Conservation (phyloP, 1,284 basidiomycete species). For the Trichosporon inkin region DNA sequence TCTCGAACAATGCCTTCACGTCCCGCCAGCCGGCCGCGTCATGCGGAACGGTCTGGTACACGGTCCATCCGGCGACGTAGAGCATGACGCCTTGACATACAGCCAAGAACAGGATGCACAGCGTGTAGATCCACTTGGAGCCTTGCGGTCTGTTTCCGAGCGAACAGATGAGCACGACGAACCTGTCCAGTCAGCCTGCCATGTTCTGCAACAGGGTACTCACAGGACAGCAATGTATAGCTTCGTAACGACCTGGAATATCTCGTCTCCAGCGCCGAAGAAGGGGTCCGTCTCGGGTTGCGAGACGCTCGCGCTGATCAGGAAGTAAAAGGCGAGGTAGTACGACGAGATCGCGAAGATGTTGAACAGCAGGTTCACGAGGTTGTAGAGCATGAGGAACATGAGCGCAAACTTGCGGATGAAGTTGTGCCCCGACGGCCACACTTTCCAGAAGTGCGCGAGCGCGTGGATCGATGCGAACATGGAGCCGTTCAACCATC, state of each 20-base stretch:
- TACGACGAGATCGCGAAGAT: constrained; percentile 70
- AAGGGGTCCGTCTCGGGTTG: constrained; percentile 62
- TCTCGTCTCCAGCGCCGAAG: constrained; percentile 65
- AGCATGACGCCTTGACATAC: constrained; percentile 51
- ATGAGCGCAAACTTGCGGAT: constrained; percentile 77
- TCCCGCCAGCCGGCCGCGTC: constrained; percentile 66
- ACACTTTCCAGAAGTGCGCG: constrained; percentile 76
- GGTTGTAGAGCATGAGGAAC: constrained; percentile 52
- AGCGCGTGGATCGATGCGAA: constrained; percentile 77
- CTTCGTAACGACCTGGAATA: constrained; percentile 75
- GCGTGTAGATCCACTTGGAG: constrained; percentile 70
- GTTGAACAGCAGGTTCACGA: constrained; percentile 46
- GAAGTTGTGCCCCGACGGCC: constrained; percentile 83
- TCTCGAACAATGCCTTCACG: constrained; percentile 60
- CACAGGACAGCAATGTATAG: constrained; percentile 55
- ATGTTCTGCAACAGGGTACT: constrained; percentile 8
- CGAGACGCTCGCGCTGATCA: constrained; percentile 65
- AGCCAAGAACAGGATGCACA: constrained; percentile 43
- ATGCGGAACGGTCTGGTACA: constrained; percentile 77
- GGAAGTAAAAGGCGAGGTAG: constrained; percentile 50
- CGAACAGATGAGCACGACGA: constrained; percentile 35
- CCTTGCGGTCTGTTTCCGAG: constrained; percentile 80
- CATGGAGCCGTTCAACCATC: constrained; percentile 75
- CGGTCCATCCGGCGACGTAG: constrained; percentile 83
- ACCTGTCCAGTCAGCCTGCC: constrained; percentile 24